These are phyloP conservation scores for Forsythia viridissima DNA, from an alignment of 257 asterid genomes.

Conservation along the genomic window DNA sequence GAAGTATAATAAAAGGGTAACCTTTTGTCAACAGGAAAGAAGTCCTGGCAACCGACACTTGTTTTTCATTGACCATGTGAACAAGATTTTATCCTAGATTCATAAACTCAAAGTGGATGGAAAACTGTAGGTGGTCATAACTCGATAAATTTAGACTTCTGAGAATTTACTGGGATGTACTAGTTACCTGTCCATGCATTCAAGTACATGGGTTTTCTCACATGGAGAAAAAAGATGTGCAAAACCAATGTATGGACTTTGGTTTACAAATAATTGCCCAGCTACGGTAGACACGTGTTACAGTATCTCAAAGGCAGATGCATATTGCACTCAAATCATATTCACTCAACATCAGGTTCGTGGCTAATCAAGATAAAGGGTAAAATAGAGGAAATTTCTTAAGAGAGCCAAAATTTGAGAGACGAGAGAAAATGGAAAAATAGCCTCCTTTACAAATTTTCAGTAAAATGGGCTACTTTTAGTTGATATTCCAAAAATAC, in stretches of 20 bases:
- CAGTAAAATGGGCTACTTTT: neutral
- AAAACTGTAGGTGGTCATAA: neutral
- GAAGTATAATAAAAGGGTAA: conserved; percentile 10
- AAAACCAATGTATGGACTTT: neutral
- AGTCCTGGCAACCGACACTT: conserved; percentile 10
- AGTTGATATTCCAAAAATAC: neutral
- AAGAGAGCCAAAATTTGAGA: neutral
- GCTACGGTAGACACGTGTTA: conserved; percentile 16
- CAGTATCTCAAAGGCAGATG: conserved; percentile 16
- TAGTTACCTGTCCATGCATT: neutral
- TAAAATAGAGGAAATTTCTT: neutral
- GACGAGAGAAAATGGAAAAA: neutral
- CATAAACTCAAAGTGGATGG: conserved; percentile 12
- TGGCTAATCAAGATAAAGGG: conserved; percentile 8
- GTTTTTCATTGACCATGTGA: conserved; percentile 12
- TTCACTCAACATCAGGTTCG: conserved; percentile 16
- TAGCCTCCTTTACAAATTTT: neutral
- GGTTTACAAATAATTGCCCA: conserved; percentile 6
- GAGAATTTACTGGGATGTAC: neutral
- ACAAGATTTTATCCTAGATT: conserved; percentile 15
- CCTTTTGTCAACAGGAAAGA: conserved; percentile 12
- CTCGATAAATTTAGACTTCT: neutral
- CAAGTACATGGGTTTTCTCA: conserved; percentile 2
- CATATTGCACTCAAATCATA: neutral
- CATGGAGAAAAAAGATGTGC: neutral